A percentile compares a stretch with the other conserved stretches of the same genome.
phyloP scores from a whole-genome alignment of 2,329 filamentous ascomycete genomes.

The Dothideomycetidae sp. region DNA sequence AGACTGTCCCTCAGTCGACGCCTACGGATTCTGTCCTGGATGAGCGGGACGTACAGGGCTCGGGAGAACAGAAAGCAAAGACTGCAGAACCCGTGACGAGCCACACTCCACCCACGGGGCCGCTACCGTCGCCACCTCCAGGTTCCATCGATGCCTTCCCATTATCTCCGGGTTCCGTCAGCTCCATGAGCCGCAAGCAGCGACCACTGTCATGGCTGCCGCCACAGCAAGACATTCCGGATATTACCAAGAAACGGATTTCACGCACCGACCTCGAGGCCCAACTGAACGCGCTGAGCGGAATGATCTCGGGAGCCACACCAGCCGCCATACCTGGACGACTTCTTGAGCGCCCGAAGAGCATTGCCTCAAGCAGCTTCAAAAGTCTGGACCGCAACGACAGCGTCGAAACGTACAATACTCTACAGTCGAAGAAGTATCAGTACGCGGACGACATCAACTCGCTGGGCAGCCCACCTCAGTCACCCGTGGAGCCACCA shows the following conservation, averaged over 20 bases:
- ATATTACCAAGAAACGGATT: background rate
- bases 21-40: slow-evolving; percentile 8
- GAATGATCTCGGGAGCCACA: background rate
- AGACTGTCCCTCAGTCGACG: slow-evolving; percentile 3
- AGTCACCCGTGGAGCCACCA: slow-evolving; percentile 13
- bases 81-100: background rate
- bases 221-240: background rate
- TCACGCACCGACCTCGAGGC: background rate
- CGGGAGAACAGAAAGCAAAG: background rate
- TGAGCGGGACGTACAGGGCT: slow-evolving; percentile 1
- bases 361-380: slow-evolving; percentile 10
- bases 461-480: slow-evolving; percentile 8
- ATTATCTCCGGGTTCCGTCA: background rate
- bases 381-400: slow-evolving; percentile 18
- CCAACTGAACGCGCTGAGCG: background rate
- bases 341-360: slow-evolving; percentile 9
- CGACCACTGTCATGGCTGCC: background rate
- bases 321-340: background rate
- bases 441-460: slow-evolving; percentile 14
- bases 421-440: slow-evolving; percentile 10
- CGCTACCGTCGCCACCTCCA: background rate
- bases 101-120: background rate
- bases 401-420: slow-evolving; percentile 10
- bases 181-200: background rate
- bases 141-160: background rate